These are phyloP conservation scores for Apodospora peruviana DNA, from an alignment of 495 filamentous ascomycete genomes.

Conservation along the genomic window DNA sequence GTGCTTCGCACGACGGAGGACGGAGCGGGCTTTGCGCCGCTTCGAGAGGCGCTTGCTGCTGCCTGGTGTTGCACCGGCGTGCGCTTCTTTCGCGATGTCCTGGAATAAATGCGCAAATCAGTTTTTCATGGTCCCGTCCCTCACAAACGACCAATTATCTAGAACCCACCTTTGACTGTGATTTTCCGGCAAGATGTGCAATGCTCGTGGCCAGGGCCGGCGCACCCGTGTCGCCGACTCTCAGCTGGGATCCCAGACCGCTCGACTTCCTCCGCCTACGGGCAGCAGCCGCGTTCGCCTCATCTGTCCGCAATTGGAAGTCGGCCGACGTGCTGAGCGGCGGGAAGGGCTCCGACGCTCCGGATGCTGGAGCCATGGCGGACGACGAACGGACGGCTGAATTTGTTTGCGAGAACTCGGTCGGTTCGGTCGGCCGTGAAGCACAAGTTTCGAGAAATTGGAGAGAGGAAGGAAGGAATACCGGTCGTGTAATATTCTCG, in stretches of 20 bases:
- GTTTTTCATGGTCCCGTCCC: not conserved
- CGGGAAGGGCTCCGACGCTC: constrained; percentile 37
- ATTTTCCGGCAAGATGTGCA: constrained; percentile 22
- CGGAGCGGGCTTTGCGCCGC: constrained; percentile 53
- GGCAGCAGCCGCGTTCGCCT: constrained; percentile 16
- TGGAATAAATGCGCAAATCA: constrained; percentile 1
- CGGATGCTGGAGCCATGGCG: constrained; percentile 1
- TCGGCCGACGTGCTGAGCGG: constrained; percentile 38
- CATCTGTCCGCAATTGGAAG: constrained; percentile 23
- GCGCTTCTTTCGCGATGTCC: constrained; percentile 12
- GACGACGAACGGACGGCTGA: no score
- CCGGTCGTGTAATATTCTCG: not conserved
- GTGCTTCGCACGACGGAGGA: constrained; percentile 61
- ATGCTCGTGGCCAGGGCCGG: constrained; percentile 39
- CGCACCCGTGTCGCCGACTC: constrained; percentile 45
- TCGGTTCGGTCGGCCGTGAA: not conserved
- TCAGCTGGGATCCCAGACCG: constrained; percentile 35
- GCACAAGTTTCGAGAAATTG: not conserved
- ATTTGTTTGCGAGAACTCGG: not conserved
- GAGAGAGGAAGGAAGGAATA: not conserved
- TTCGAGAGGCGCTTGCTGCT: constrained; percentile 45
- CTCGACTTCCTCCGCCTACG: constrained; percentile 46
- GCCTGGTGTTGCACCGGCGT: constrained; percentile 16
- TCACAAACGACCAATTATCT: no score
- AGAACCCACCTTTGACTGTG: constrained; percentile 16